Evolutionary conservation across 2,329 filamentous ascomycete species (phyloP), one percentile per base, ranked within the genome.

Genomic region (Kalmusia sp.): DNA sequence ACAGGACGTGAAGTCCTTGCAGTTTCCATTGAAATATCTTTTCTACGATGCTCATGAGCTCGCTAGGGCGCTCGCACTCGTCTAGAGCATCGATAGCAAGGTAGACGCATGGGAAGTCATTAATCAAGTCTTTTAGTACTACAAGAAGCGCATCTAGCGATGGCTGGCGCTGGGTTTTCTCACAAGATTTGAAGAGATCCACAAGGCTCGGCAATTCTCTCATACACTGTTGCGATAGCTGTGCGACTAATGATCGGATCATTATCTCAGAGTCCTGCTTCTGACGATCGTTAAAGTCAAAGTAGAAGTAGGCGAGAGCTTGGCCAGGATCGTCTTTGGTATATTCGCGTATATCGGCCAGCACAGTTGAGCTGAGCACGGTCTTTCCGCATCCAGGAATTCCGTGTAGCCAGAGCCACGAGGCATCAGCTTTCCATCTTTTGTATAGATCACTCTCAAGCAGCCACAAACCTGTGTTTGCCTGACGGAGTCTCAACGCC

Each of bases 231-330:
- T 54, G 11, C 31, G 62, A 71, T 3, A 76, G 55, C 51, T 78
- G 76, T 22, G 25, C 50, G 14, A 75, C 41, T 1, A 78, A 55
- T 14, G 74, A 75, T 7, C 68, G 64, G 3, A 77, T 5, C 58
- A 74, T 65, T 2, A 61, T 53, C 6, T 72, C 64, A 0, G 68
- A 27, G 0, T 54, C 39, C 49, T 77, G 70, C 51, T 76, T 77
- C 15, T 63, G 39, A 3, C 9, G 31, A 39, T 77, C 65, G 7
- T 65, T 74, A 58, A 77, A 78, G 45, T 63, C 57, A 46, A 65
- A 67, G 54, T 48, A 65, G 51, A 67, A 67, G 52, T 63, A 62
- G 21, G 55, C 48, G 8, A 59, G 35, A 3, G 33, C 55, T 25
- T 49, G 54, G 9, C 37, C 47, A 30, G 56, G 51, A 25, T 61